Conservation (phyloP, 164 flowering plant genomes). For the Cinnamomum micranthum region DNA sequence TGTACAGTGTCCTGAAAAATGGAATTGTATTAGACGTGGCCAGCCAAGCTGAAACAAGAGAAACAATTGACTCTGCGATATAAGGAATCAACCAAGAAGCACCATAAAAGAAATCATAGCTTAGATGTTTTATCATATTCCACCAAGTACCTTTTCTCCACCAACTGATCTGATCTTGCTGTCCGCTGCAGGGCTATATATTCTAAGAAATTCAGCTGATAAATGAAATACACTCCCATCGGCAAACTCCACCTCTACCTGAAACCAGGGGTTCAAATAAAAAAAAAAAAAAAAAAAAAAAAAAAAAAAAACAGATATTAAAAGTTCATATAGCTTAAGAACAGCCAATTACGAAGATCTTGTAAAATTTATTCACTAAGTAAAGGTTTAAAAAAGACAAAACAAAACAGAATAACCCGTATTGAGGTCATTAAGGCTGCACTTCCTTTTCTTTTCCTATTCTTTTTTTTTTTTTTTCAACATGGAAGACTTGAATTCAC, state of each 20-base stretch:
- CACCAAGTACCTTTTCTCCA: conserved; percentile 67
- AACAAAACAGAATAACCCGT: not conserved
- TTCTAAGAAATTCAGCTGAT: conserved; percentile 67
- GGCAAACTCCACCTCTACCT: conserved; percentile 73
- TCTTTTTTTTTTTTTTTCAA: no score
- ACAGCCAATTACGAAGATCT: not conserved
- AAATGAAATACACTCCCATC: conserved; percentile 47
- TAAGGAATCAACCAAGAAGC: not conserved
- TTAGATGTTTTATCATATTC: not conserved
- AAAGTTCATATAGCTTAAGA: not conserved
- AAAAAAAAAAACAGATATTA: not conserved
- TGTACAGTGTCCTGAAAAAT: not conserved
- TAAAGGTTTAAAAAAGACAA: no score
- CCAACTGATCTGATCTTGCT: conserved; percentile 72
- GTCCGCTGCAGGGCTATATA: conserved; percentile 75
- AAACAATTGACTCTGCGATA: not conserved
- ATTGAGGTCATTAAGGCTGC: not conserved
- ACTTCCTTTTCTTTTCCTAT: not conserved
- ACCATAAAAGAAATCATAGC: not conserved
- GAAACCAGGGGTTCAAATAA: conserved; percentile 8
- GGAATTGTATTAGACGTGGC: not conserved
- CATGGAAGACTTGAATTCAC: no score
- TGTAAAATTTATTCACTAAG: not conserved
- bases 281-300: not conserved
- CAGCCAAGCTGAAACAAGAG: not conserved